Evolutionary conservation across 352 stramenopile genomes (phyloP).

Genomic region (Thraustochytrium sp.): DNA sequence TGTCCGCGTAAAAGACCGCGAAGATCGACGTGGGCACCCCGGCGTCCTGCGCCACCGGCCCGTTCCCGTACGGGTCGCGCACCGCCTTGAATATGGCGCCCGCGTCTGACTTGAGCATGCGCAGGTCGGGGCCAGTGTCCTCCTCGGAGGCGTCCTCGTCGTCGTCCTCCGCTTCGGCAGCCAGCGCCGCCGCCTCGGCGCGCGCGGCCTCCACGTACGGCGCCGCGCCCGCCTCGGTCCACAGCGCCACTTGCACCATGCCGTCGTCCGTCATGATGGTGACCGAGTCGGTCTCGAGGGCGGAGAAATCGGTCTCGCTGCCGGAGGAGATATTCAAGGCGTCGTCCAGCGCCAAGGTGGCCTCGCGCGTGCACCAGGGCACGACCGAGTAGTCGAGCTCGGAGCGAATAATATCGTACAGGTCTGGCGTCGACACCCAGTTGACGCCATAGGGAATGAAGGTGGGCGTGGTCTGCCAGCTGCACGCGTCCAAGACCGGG

Average conservation of each 20-base stretch:
- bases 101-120: neutral
- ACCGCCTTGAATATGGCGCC: neutral
- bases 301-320: neutral
- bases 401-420: neutral
- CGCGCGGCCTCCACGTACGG: neutral
- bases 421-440: neutral
- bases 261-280: neutral
- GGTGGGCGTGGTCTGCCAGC: neutral
- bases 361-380: neutral
- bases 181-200: neutral
- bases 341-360: neutral
- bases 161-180: neutral
- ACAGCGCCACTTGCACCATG: neutral
- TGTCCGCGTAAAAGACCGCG: no score
- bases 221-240: neutral
- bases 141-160: neutral
- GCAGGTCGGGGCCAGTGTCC: neutral
- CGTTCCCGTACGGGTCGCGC: neutral
- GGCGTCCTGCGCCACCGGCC: neutral
- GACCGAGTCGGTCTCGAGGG: neutral
- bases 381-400: constrained; percentile 21
- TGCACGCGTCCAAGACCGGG: neutral
- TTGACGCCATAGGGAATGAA: neutral
- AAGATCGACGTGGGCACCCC: neutral
- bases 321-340: neutral